Evolutionary conservation across 2,329 filamentous ascomycete genomes (phyloP), one percentile per base, ranked within the genome.

Genomic region (Sporothrix euskadiensis): DNA sequence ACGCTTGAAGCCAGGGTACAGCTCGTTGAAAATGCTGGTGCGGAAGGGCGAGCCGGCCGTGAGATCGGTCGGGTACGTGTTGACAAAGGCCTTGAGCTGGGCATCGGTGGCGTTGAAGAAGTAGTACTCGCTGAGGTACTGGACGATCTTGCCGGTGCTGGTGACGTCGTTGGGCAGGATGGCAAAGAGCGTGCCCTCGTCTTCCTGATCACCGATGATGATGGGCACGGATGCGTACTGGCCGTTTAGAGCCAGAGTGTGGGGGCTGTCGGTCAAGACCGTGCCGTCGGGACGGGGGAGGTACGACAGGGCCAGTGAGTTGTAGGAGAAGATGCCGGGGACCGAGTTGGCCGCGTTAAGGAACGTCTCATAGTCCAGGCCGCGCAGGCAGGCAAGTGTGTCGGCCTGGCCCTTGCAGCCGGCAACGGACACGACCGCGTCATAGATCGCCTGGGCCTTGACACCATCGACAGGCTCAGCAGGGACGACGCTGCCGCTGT

Each of bases 1-100:
- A 16, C 91, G 90, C 81, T 94, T 95, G 85, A 89, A 94, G 76
- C 92, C 88, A 0, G 92, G 91, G 79, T 92, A 94, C 78, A 89
- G 84, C 78, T 91, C 89, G 82, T 95, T 92, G 22, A 91, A 76
- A 12, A 87, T 75, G 0, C 87, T 84, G 0, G 92, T 94, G 69
- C 89, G 85, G 84, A 93, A 94, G 0, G 93, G 93, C 1, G 89
- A 92, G 49, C 92, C 92, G 30, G 86, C 83, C 7, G 84, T 82
- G 26, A 85, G 79, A 32, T 83, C 83, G n/a, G 85, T 80, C 2
- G 88, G 85, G 79, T 95, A 96, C 0, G 87, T 88, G 57, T 81
- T 82, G 12, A 94, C 87, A 0, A 94, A 82, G 2, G 80, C 82
- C 0, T 83, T 79, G n/a, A 95, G 79, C 73, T 88, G 82, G 0